Evolutionary conservation across 257 asterid species (phyloP).

Genomic region (Thymus quinquecostatus): DNA sequence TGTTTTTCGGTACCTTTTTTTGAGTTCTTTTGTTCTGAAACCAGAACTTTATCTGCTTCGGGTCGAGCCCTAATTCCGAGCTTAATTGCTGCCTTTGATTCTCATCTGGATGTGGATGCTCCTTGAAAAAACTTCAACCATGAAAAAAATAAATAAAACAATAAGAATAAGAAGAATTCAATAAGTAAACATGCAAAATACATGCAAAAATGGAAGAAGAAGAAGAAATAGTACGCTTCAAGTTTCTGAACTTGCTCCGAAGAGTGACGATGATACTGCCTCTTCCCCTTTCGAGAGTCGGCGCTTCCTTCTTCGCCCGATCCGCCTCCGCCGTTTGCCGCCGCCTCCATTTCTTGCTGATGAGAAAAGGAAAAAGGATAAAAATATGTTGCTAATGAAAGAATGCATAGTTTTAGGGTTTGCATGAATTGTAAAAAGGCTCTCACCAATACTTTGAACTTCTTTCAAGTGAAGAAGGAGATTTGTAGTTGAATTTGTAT

Average conservation of each 20-base stretch:
- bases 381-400: too few relatives aligned
- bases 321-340: slow-evolving; percentile 20
- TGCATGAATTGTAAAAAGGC: not conserved
- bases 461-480: not conserved
- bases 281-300: slow-evolving; percentile 31
- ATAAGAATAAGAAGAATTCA: too few relatives aligned
- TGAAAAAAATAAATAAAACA: not conserved
- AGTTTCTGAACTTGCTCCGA: slow-evolving; percentile 46
- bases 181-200: not conserved
- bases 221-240: slow-evolving; percentile 37
- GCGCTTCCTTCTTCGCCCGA: slow-evolving; percentile 44
- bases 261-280: slow-evolving; percentile 45
- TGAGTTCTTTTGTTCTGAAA: slow-evolving; percentile 65
- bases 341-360: slow-evolving; percentile 25
- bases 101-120: slow-evolving; percentile 52
- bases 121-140: slow-evolving; percentile 44
- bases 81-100: slow-evolving; percentile 46
- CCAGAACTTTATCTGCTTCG: slow-evolving; percentile 60
- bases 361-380: not conserved
- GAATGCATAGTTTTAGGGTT: not conserved
- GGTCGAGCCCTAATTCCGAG: slow-evolving; percentile 47
- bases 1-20: slow-evolving; percentile 40
- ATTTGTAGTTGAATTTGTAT: not conserved
- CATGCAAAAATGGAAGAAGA: not conserved
- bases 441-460: slow-evolving; percentile 10